These are phyloP conservation scores for Salix brachista DNA, from an alignment of 345 rosid genomes.

Conservation along the genomic window DNA sequence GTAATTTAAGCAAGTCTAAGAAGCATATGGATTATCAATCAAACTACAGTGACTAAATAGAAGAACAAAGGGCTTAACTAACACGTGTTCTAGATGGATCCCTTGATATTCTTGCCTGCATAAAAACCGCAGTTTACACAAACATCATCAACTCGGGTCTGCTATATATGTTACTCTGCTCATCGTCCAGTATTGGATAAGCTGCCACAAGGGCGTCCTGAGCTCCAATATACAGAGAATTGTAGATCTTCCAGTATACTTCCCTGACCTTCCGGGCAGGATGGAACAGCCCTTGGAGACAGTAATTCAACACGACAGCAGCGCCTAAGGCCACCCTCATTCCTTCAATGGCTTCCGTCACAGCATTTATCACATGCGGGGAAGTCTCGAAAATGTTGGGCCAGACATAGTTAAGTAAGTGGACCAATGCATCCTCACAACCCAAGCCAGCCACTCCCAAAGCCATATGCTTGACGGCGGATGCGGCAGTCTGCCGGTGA, in stretches of 20 bases:
- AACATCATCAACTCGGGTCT: slow-evolving; percentile 94
- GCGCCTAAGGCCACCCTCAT: slow-evolving; percentile 95
- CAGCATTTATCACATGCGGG: slow-evolving; percentile 95
- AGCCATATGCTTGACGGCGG: slow-evolving; percentile 98
- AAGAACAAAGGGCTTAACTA: not conserved
- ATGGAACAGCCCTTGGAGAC: slow-evolving; percentile 96
- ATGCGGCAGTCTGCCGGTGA: slow-evolving; percentile 98
- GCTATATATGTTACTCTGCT: slow-evolving; percentile 69
- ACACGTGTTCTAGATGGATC: not conserved
- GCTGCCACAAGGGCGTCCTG: slow-evolving; percentile 96
- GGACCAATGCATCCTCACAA: slow-evolving; percentile 92
- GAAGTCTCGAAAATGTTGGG: slow-evolving; percentile 99
- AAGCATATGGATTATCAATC: not conserved
- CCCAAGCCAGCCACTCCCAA: slow-evolving; percentile 97
- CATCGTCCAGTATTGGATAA: slow-evolving; percentile 77
- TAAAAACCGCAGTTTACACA: slow-evolving; percentile 21
- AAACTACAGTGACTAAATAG: not conserved
- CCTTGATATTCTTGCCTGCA: not conserved
- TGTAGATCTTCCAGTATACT: slow-evolving; percentile 99
- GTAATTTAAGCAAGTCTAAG: not conserved
- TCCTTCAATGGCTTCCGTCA: slow-evolving; percentile 98
- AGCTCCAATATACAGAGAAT: slow-evolving; percentile 85
- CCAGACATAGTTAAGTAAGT: slow-evolving; percentile 92
- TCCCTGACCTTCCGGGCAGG: slow-evolving; percentile 97
- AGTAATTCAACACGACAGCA: slow-evolving; percentile 79